Conservation (phyloP, 768 basidiomycete genomes). For the Tricholoma saponaceum region DNA sequence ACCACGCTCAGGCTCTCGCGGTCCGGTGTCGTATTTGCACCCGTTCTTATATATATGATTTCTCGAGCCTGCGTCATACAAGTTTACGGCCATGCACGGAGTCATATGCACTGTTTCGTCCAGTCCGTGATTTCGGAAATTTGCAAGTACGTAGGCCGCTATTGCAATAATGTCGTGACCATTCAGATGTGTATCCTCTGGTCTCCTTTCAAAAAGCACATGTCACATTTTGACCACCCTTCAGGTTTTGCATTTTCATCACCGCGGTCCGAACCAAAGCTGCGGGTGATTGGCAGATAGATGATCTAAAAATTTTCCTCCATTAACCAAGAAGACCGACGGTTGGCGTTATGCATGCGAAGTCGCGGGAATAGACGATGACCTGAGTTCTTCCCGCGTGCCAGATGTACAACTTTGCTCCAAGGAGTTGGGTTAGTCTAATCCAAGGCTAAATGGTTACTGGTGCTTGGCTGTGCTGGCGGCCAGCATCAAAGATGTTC, state of each 20-base stretch:
- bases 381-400: neutral
- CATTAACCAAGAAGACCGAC: too few relatives aligned
- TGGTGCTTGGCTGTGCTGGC: neutral
- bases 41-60: too few relatives aligned
- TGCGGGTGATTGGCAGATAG: too few relatives aligned
- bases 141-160: neutral
- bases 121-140: neutral
- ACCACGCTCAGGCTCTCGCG: too few relatives aligned
- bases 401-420: neutral
- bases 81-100: neutral
- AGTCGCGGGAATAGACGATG: neutral
- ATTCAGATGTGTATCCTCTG: too few relatives aligned
- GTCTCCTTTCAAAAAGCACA: neutral
- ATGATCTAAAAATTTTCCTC: too few relatives aligned
- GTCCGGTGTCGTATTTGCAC: too few relatives aligned
- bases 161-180: too few relatives aligned
- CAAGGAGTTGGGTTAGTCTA: neutral
- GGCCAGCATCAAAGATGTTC: neutral
- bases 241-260: too few relatives aligned
- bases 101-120: neutral
- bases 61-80: too few relatives aligned
- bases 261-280: too few relatives aligned
- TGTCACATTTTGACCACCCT: neutral
- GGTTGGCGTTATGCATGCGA: neutral
- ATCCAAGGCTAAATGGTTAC: neutral